Percentiles rank a stretch among this genome's conserved stretches.
Evolutionary conservation across 345 rosid genomes (phyloP).

Genomic region (Populus davidiana): DNA sequence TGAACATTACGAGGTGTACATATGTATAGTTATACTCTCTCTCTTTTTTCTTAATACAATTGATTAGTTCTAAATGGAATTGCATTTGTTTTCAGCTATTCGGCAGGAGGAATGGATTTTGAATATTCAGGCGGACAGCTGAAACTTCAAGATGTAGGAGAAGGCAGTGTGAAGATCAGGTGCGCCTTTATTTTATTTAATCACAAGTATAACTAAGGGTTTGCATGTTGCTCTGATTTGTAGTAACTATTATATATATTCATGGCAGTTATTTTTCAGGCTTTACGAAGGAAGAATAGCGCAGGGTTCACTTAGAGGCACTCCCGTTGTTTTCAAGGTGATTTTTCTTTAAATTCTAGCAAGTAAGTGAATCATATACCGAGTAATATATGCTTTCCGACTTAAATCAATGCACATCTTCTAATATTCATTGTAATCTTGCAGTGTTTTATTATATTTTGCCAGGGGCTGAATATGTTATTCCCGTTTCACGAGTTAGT

Average conservation of each 20-base stretch:
- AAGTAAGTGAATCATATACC: background rate
- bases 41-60: background rate
- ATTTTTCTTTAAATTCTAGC: background rate
- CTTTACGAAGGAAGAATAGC: slow-evolving; percentile 89
- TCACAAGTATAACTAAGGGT: background rate
- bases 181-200: slow-evolving; percentile 11
- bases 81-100: slow-evolving; percentile 42
- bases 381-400: background rate
- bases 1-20: slow-evolving; percentile 76
- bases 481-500: no score
- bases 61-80: background rate
- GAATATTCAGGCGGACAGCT: slow-evolving; percentile 48
- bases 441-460: no score
- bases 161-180: slow-evolving; percentile 88
- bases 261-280: slow-evolving; percentile 67
- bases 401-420: background rate
- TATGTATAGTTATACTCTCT: background rate
- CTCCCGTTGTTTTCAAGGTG: slow-evolving; percentile 74
- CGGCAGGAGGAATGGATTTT: slow-evolving; percentile 52
- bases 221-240: slow-evolving; percentile 26
- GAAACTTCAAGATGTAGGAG: slow-evolving; percentile 77
- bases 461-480: no score
- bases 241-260: slow-evolving; percentile 15
- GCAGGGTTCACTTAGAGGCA: slow-evolving; percentile 67
- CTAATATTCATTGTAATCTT: no score